Conservation (phyloP, 2,329 filamentous ascomycete genomes). For the Tolypocladium inflatum region DNA sequence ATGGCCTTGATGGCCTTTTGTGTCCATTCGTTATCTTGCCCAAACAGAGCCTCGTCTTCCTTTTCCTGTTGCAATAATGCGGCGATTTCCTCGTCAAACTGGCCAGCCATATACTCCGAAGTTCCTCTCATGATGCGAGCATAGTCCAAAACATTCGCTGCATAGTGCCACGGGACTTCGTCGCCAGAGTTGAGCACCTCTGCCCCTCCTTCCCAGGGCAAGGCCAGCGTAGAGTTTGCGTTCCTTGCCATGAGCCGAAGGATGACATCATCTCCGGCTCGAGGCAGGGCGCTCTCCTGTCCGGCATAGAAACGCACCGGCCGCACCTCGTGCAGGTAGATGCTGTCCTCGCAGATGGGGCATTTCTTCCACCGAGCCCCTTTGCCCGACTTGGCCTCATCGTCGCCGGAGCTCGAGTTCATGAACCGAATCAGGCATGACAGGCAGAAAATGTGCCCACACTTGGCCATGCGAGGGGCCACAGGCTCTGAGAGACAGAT, state of each 20-base stretch:
- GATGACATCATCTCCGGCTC: constrained; percentile 82
- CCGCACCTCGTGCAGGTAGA: constrained; percentile 85
- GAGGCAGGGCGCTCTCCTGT: constrained; percentile 72
- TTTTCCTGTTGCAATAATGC: constrained; percentile 68
- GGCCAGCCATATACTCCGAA: constrained; percentile 72
- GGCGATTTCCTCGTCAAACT: constrained; percentile 71
- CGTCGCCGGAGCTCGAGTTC: constrained; percentile 67
- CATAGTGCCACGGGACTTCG: constrained; percentile 90
- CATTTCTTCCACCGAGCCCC: constrained; percentile 85
- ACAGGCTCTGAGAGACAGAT: constrained; percentile 92
- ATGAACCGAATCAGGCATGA: constrained; percentile 92
- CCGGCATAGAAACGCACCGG: constrained; percentile 88
- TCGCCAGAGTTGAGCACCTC: constrained; percentile 60
- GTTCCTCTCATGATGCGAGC: constrained; percentile 92
- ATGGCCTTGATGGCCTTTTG: constrained; percentile 72
- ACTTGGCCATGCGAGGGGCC: constrained; percentile 92
- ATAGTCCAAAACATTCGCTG: constrained; percentile 89
- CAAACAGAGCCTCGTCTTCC: constrained; percentile 87
- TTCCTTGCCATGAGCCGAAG: constrained; percentile 76
- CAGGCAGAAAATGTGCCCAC: constrained; percentile 93
- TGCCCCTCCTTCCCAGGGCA: constrained; percentile 70
- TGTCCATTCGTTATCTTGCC: constrained; percentile 86
- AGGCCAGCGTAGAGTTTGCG: constrained; percentile 71
- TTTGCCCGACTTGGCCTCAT: constrained; percentile 58
- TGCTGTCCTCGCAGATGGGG: constrained; percentile 85